Evolutionary conservation across 2,329 filamentous ascomycete genomes (phyloP).

Genomic region (Cladosporium sp.): DNA sequence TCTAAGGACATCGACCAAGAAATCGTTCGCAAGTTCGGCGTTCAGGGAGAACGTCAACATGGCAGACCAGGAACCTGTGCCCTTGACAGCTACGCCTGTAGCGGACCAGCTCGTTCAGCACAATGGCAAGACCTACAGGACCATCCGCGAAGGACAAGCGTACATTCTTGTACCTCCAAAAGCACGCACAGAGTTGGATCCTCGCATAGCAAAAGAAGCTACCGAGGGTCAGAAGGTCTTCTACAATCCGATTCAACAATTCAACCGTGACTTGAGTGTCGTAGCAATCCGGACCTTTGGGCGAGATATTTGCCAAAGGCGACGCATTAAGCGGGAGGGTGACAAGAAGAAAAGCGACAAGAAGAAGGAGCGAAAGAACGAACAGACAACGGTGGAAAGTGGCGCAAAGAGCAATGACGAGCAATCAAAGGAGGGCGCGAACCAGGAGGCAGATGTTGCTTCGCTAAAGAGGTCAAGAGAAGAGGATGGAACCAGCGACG

Average conservation of each 20-base stretch:
- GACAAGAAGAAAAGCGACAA: slow-evolving; percentile 25
- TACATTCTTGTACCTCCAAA: slow-evolving; percentile 60
- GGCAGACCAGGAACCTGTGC: slow-evolving; percentile 14
- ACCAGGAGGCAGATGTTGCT: slow-evolving; percentile 4
- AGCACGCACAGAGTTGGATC: slow-evolving; percentile 45
- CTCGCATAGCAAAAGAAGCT: slow-evolving; percentile 37
- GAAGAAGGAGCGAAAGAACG: slow-evolving; percentile 33
- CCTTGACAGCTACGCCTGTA: slow-evolving; percentile 22
- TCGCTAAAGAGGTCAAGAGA: slow-evolving; percentile 6
- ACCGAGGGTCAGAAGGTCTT: slow-evolving; percentile 66
- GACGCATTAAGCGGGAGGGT: slow-evolving; percentile 28
- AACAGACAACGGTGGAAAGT: slow-evolving; percentile 21
- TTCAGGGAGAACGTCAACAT: background rate
- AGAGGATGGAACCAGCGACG: slow-evolving; percentile 1
- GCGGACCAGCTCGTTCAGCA: slow-evolving; percentile 32
- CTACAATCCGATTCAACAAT: slow-evolving; percentile 98
- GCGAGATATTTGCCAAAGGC: slow-evolving; percentile 49
- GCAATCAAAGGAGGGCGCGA: background rate
- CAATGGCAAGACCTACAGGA: slow-evolving; percentile 39
- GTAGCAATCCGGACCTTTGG: slow-evolving; percentile 87
- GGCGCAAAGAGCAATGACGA: slow-evolving; percentile 16
- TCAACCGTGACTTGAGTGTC: slow-evolving; percentile 93
- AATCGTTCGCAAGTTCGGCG: background rate
- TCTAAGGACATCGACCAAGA: background rate
- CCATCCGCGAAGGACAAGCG: slow-evolving; percentile 64